These are phyloP conservation scores for Kurtzmaniella quercitrusa DNA, from an alignment of 1,139 yeast species.

Conservation along the genomic window DNA sequence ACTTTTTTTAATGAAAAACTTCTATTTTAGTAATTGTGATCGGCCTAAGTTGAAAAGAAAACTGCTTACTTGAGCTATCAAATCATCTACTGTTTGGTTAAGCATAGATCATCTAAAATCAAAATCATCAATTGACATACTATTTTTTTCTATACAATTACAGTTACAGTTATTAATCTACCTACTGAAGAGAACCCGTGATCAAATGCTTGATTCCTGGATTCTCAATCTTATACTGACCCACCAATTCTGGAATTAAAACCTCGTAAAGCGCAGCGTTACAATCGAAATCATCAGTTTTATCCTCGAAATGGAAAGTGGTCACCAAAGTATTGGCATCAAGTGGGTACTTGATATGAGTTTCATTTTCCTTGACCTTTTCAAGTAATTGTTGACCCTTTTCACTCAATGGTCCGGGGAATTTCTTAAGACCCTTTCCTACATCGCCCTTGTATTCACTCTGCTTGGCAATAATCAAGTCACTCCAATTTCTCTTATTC, in stretches of 20 bases:
- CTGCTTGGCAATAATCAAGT: conserved; percentile 37
- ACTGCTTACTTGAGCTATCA: too few species aligned
- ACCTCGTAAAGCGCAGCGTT: conserved; percentile 64
- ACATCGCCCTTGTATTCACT: conserved; percentile 23
- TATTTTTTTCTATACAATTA: background rate
- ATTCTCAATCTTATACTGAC: conserved; percentile 28
- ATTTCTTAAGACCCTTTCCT: conserved; percentile 16
- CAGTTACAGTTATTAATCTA: background rate
- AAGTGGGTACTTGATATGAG: conserved; percentile 46
- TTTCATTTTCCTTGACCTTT: conserved; percentile 13
- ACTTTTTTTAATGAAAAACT: too few species aligned
- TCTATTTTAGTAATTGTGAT: too few species aligned
- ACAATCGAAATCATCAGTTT: conserved; percentile 47
- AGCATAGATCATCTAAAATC: too few species aligned
- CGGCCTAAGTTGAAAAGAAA: too few species aligned
- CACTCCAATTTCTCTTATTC: conserved; percentile 78
- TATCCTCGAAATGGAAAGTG: conserved; percentile 68
- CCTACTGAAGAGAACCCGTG: background rate
- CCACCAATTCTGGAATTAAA: conserved; percentile 59
- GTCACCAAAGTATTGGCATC: conserved; percentile 59
- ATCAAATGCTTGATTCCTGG: conserved; percentile 33
- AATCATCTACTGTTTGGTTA: too few species aligned
- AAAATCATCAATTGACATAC: background rate
- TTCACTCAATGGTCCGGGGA: conserved; percentile 28
- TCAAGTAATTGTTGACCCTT: conserved; percentile 10